Evolutionary conservation across 805 yeast genomes (phyloP).

Genomic region (Candida namnaoensis): DNA sequence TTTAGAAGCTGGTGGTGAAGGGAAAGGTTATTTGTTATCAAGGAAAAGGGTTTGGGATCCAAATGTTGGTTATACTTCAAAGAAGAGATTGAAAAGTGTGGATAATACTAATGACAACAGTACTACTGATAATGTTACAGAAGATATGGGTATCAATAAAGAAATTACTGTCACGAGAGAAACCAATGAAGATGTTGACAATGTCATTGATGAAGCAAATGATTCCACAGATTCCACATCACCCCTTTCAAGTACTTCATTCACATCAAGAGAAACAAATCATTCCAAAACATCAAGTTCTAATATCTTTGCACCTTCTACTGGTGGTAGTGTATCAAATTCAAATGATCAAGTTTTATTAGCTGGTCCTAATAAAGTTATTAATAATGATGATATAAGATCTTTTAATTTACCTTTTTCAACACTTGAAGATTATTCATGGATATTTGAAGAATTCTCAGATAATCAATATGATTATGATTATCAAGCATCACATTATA

Average conservation of each 20-base stretch:
- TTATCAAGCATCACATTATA: not conserved
- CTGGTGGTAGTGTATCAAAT: not conserved
- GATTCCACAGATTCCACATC: not conserved
- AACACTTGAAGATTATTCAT: not conserved
- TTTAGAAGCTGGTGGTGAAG: conserved; percentile 1
- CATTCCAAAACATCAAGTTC: not conserved
- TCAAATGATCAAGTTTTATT: not conserved
- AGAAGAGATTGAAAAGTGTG: not conserved
- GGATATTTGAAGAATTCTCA: conserved; percentile 1
- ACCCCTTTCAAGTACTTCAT: no score
- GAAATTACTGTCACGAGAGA: no score
- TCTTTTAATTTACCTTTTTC: not conserved
- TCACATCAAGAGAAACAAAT: no score
- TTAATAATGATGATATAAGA: not conserved
- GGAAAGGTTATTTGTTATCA: not conserved
- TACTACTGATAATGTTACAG: not conserved
- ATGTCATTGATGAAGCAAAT: no score
- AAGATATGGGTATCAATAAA: not conserved
- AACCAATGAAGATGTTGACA: no score
- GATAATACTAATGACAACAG: not conserved
- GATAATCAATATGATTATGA: not conserved
- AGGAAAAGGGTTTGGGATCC: conserved; percentile 1
- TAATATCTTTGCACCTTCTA: not conserved
- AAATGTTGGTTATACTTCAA: not conserved
- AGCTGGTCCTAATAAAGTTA: not conserved